Evolutionary conservation across 768 basidiomycete species (phyloP).

Genomic region (Kondoa subrosea): DNA sequence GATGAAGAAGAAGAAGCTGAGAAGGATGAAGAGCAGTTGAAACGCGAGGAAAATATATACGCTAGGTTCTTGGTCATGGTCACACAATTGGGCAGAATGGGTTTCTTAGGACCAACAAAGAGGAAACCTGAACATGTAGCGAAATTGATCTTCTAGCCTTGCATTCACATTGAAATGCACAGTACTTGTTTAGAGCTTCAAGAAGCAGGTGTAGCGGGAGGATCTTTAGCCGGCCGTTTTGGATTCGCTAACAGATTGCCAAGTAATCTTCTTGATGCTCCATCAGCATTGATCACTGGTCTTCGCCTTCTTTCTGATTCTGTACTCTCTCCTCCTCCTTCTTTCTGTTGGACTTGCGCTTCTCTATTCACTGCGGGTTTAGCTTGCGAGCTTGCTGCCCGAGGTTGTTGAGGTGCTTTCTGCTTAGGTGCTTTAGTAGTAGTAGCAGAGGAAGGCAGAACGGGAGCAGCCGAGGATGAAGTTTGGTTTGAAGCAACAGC

Average conservation of each 20-base stretch:
- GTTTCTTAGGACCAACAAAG: conserved; percentile 25
- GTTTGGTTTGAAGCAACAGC: too few species aligned
- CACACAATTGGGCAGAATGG: conserved; percentile 22
- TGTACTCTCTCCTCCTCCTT: not conserved
- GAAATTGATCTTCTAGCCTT: conserved; percentile 25
- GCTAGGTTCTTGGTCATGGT: conserved; percentile 25
- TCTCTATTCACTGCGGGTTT: not conserved
- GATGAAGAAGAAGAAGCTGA: conserved; percentile 12
- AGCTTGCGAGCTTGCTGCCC: not conserved
- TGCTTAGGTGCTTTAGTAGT: not conserved
- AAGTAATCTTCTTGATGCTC: not conserved
- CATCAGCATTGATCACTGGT: not conserved
- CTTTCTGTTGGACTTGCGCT: not conserved
- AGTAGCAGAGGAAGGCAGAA: too few species aligned
- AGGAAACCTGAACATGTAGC: conserved; percentile 25
- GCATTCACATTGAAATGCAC: too few species aligned
- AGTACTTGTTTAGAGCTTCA: not conserved
- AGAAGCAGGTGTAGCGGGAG: not conserved
- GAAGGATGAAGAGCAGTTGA: conserved; percentile 8
- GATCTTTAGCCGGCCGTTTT: not conserved
- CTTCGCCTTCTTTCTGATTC: not conserved
- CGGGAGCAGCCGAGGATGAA: too few species aligned
- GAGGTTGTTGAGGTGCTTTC: not conserved
- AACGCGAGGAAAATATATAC: conserved; percentile 8
- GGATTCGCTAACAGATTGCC: not conserved